Evolutionary conservation across 495 filamentous ascomycete species (phyloP).

Genomic region (Aspergillus conjunctus): DNA sequence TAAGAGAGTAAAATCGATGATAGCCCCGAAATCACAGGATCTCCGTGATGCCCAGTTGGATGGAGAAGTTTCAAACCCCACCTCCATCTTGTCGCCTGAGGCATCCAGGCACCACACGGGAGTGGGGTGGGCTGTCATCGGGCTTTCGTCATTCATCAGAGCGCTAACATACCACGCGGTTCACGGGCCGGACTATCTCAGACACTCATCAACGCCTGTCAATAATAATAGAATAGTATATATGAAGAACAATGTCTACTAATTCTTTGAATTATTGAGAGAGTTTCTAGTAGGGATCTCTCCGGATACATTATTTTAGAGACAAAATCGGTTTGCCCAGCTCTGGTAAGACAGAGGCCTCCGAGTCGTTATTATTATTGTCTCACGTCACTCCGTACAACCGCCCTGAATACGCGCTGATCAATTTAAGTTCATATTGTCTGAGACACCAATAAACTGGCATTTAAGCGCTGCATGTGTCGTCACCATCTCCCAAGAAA

Average conservation of each 20-base stretch:
- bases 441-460: conserved; percentile 13
- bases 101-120: conserved; percentile 21
- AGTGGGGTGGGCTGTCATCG: conserved; percentile 16
- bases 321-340: too few relatives aligned
- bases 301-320: too few relatives aligned
- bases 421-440: conserved; percentile 8
- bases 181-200: too few relatives aligned
- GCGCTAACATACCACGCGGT: too few relatives aligned
- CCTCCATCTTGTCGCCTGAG: conserved; percentile 21
- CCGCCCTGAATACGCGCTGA: background rate
- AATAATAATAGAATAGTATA: too few relatives aligned
- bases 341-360: too few relatives aligned
- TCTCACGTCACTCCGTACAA: background rate
- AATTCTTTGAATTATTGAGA: too few relatives aligned
- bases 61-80: conserved; percentile 24
- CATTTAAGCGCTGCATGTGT: conserved; percentile 24
- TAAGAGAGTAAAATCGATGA: background rate
- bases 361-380: background rate
- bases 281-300: too few relatives aligned
- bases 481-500: conserved; percentile 24
- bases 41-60: conserved; percentile 3
- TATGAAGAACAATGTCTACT: too few relatives aligned
- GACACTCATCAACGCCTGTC: too few relatives aligned
- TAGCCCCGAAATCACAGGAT: background rate
- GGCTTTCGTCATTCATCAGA: background rate